Evolutionary conservation across 805 yeast genomes (phyloP).

Genomic region (Suhomyces xylopsoci): DNA sequence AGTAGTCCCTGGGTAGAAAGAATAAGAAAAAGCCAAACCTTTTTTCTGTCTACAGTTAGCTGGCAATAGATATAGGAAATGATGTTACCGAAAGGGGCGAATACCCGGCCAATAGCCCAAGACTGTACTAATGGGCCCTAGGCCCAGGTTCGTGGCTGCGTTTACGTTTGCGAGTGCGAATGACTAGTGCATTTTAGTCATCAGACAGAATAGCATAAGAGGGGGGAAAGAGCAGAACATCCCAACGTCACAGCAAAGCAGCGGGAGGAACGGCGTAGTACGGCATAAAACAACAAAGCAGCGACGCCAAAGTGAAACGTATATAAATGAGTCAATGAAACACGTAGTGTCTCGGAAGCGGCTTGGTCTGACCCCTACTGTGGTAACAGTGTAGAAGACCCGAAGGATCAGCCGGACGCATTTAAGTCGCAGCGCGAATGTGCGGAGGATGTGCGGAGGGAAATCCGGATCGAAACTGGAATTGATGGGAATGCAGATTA

Average conservation of each 20-base stretch:
- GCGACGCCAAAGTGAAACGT: neutral
- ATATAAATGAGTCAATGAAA: neutral
- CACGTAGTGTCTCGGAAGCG: neutral
- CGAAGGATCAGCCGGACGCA: neutral
- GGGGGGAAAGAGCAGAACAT: neutral
- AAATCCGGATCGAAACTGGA: neutral
- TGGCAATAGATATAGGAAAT: neutral
- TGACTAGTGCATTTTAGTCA: neutral
- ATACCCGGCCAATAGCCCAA: neutral
- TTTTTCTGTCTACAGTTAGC: neutral
- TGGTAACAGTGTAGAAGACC: neutral
- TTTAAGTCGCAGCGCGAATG: neutral
- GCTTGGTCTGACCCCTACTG: neutral
- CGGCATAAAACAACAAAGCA: neutral
- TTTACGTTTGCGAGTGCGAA: neutral
- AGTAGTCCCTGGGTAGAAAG: neutral
- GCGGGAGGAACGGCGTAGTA: neutral
- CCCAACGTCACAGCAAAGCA: neutral
- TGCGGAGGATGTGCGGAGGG: neutral
- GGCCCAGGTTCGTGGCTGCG: slow-evolving; percentile 1
- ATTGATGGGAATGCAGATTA: too few relatives aligned
- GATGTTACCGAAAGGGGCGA: neutral
- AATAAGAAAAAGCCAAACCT: neutral
- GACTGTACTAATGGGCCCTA: neutral
- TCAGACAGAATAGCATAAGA: neutral